phyloP scores from a whole-genome alignment of 78 protist genomes.

The Mantamonas sphyraenae region DNA sequence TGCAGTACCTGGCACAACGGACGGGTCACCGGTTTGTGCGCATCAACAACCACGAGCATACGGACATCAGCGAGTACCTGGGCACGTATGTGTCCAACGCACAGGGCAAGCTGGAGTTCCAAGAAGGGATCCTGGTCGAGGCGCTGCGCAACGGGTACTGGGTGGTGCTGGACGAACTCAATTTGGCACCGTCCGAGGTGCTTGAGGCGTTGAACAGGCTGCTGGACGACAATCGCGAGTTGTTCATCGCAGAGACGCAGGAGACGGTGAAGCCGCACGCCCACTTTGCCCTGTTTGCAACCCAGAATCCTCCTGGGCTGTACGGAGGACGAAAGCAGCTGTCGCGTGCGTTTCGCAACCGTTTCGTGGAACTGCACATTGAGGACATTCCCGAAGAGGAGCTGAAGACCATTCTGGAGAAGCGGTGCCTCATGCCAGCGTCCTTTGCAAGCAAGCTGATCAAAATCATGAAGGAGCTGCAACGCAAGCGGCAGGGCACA shows the following conservation, averaged over 20 bases:
- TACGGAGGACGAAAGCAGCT: conserved; percentile 98
- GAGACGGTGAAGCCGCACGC: conserved; percentile 90
- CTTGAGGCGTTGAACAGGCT: conserved; percentile 98
- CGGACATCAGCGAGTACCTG: conserved; percentile 98
- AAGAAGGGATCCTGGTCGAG: conserved; percentile 89
- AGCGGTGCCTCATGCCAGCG: conserved; percentile 82
- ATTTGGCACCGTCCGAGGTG: conserved; percentile 99
- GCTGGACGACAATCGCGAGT: conserved; percentile 98
- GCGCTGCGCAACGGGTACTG: conserved; percentile 96
- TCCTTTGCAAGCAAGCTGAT: conserved; percentile 58
- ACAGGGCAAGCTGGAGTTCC: conserved; percentile 73
- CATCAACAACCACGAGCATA: conserved; percentile 99
- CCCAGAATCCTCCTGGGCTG: conserved; percentile 99
- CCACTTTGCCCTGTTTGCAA: conserved; percentile 95
- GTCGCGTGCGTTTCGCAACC: conserved; percentile 92
- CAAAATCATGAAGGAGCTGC: conserved; percentile 70
- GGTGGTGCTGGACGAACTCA: conserved; percentile 98
- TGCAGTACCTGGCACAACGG: conserved; percentile 83
- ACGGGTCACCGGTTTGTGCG: conserved; percentile 90
- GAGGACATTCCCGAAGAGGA: conserved; percentile 89
- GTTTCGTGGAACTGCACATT: conserved; percentile 92
- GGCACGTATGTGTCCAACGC: conserved; percentile 86
- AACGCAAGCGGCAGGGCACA: conserved; percentile 31
- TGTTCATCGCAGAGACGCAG: conserved; percentile 95
- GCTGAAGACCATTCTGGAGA: conserved; percentile 66